A percentile compares a stretch with the other conserved stretches of the same genome.
These are phyloP conservation scores for Russula earlei DNA, from an alignment of 768 basidiomycete genomes.

Conservation along the genomic window DNA sequence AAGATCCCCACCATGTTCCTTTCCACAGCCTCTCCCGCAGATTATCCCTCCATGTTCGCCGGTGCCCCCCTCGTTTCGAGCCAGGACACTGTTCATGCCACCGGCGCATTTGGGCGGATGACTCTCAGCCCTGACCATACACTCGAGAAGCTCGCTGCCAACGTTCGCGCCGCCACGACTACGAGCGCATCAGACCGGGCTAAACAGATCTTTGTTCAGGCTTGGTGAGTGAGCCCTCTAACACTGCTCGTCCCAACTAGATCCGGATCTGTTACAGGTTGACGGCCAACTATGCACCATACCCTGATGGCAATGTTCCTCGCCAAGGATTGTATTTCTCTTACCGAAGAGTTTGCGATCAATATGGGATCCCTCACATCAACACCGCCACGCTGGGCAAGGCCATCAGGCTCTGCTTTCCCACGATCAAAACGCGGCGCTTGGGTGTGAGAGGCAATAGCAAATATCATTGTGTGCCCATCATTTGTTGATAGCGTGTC, in stretches of 20 bases:
- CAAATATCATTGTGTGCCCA: conserved; percentile 83
- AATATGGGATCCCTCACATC: conserved; percentile 88
- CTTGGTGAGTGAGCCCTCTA: conserved; percentile 53
- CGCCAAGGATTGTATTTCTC: conserved; percentile 92
- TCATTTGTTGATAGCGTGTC: conserved; percentile 23
- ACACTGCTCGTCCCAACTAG: not conserved
- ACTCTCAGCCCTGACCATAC: conserved; percentile 66
- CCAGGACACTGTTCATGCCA: conserved; percentile 46
- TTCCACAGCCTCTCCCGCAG: conserved; percentile 41
- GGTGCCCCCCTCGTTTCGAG: conserved; percentile 34
- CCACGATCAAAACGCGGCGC: conserved; percentile 89
- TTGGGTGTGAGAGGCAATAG: conserved; percentile 89
- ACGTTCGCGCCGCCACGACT: conserved; percentile 81
- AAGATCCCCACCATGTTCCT: conserved; percentile 78
- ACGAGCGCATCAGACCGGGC: conserved; percentile 87
- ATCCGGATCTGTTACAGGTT: conserved; percentile 41
- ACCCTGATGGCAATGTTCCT: conserved; percentile 88
- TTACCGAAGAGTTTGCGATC: conserved; percentile 83
- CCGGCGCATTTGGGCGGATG: conserved; percentile 73
- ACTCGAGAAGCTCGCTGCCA: conserved; percentile 78
- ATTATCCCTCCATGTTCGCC: conserved; percentile 60
- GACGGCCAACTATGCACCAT: conserved; percentile 82
- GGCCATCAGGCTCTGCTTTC: conserved; percentile 87
- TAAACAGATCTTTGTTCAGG: conserved; percentile 88
- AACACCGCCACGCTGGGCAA: conserved; percentile 95